Conservation (phyloP, 108 stramenopile species). For the Cyclotella choctawhatcheeana region DNA sequence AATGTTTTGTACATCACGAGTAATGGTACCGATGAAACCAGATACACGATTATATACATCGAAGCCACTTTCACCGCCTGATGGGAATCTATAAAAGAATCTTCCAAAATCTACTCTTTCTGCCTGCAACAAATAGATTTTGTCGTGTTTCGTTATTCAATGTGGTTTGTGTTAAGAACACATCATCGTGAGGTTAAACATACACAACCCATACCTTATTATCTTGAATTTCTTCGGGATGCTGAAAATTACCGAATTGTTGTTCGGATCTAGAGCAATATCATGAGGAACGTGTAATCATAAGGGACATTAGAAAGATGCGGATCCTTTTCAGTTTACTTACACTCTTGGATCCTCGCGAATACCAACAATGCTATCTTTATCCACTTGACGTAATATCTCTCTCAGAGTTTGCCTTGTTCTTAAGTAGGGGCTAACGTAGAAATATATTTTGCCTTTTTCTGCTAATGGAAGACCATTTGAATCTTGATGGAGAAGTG, state of each 20-base stretch:
- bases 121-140: not conserved
- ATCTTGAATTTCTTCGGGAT: slow-evolving; percentile 56
- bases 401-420: slow-evolving; percentile 60
- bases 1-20: slow-evolving; percentile 58
- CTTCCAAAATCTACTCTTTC: slow-evolving; percentile 56
- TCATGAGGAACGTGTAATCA: not conserved
- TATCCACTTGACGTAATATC: slow-evolving; percentile 43
- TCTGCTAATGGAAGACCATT: not conserved
- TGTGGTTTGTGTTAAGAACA: not conserved
- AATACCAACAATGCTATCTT: slow-evolving; percentile 59
- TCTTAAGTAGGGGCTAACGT: slow-evolving; percentile 66
- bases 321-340: slow-evolving; percentile 1
- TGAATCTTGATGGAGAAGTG: not conserved
- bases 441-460: slow-evolving; percentile 51
- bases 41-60: slow-evolving; percentile 67
- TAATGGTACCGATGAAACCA: slow-evolving; percentile 74
- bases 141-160: not conserved
- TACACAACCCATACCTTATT: slow-evolving; percentile 38
- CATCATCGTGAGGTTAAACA: not conserved
- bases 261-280: slow-evolving; percentile 54
- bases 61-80: slow-evolving; percentile 67
- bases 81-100: slow-evolving; percentile 70
- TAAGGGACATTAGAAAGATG: not conserved
- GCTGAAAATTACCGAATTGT: slow-evolving; percentile 89
- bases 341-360: slow-evolving; percentile 78